Conservation (phyloP, 2,329 filamentous ascomycete species). For the Golovinomyces cichoracearum region DNA sequence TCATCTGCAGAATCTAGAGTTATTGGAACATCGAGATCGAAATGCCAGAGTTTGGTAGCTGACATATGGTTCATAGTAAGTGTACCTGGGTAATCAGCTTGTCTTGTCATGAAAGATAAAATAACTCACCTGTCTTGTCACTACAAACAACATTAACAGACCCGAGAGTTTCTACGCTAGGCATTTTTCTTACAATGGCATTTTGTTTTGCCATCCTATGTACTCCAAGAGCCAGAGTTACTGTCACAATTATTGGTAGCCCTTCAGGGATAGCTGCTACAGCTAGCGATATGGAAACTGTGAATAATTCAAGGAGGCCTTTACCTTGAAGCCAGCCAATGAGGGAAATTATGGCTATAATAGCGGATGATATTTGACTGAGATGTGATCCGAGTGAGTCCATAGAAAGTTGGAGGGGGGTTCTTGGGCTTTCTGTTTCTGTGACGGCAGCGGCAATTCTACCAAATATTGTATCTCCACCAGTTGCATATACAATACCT, state of each 20-base stretch:
- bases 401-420: constrained; percentile 86
- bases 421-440: constrained; percentile 83
- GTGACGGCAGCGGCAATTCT: constrained; percentile 85
- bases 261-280: constrained; percentile 93
- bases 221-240: constrained; percentile 81
- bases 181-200: constrained; percentile 83
- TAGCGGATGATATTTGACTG: constrained; percentile 85
- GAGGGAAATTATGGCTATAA: constrained; percentile 79
- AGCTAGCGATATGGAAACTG: constrained; percentile 85
- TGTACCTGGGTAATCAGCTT: constrained; percentile 32
- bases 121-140: constrained; percentile 56
- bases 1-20: constrained; percentile 28
- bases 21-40: constrained; percentile 32
- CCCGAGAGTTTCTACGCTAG: constrained; percentile 87
- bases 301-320: constrained; percentile 77
- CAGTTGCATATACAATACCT: constrained; percentile 91
- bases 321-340: constrained; percentile 80
- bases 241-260: constrained; percentile 90
- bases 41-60: constrained; percentile 87
- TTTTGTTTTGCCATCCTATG: constrained; percentile 87
- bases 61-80: constrained; percentile 98
- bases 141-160: constrained; percentile 99
- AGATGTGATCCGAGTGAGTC: constrained; percentile 88
- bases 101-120: background rate
- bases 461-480: constrained; percentile 79